Percentiles rank a stretch among this genome's conserved stretches.
These are phyloP conservation scores for Oryza longistaminata DNA, from an alignment of 176 grass and related monocot genomes.

Conservation along the genomic window DNA sequence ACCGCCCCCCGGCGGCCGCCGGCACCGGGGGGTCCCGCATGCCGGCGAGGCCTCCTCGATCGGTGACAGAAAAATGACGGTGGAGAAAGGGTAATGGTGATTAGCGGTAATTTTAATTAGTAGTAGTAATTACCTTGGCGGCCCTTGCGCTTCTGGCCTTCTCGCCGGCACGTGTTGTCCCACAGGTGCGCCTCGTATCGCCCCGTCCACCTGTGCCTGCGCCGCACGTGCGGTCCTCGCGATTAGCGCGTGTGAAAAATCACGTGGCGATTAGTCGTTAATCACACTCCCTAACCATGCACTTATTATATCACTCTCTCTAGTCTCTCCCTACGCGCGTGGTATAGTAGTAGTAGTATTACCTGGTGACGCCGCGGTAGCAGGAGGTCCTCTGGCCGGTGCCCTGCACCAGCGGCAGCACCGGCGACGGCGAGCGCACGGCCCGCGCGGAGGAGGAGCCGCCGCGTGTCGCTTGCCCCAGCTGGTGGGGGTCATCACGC, in stretches of 20 bases:
- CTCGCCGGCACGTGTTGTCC: slow-evolving; percentile 81
- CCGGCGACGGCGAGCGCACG: slow-evolving; percentile 2
- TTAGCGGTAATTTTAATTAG: neutral
- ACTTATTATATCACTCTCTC: neutral
- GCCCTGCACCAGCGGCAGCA: slow-evolving; percentile 21
- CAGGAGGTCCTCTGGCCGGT: slow-evolving; percentile 54
- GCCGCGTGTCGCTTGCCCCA: neutral
- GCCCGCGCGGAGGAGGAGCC: slow-evolving; percentile 22
- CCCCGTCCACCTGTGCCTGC: slow-evolving; percentile 85
- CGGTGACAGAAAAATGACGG: too few species aligned
- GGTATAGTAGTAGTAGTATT: neutral
- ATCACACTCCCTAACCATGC: slow-evolving; percentile 31
- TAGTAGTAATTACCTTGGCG: slow-evolving; percentile 59
- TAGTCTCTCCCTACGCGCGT: neutral
- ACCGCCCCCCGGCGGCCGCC: too few species aligned
- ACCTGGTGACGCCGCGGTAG: slow-evolving; percentile 89
- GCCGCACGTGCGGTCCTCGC: slow-evolving; percentile 24
- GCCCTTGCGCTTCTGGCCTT: slow-evolving; percentile 86
- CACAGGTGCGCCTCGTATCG: slow-evolving; percentile 94
- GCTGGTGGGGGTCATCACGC: neutral
- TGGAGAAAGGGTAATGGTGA: neutral
- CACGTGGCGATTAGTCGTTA: neutral
- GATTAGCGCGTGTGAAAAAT: neutral
- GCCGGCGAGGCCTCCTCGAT: too few species aligned
- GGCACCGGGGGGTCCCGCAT: too few species aligned